Base-by-base conservation (phyloP, 345 rosid genomes). In the Mangifera indica region DNA sequence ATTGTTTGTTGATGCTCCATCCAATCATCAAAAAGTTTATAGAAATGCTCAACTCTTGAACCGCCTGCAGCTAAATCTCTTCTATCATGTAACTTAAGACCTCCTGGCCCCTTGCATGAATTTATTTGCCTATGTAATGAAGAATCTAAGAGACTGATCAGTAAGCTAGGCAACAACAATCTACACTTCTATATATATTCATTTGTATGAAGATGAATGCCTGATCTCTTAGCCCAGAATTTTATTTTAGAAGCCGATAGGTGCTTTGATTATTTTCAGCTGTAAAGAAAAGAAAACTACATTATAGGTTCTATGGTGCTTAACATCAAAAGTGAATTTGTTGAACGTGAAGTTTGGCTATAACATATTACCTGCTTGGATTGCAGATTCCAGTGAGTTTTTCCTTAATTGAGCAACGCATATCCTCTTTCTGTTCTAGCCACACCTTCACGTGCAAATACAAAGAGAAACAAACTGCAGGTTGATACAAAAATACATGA, bases 171-270 rank as follows among this genome's bases (percentile, higher is more conserved):
- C 34, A 32, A 9, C 46, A 60, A 60, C 44, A 32, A 60, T 18
- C 20, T 34, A 10, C 49, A 65, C 42, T 25, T 65, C 40, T 26
- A 46, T 48, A 12, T 34, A n/a, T n/a, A n/a, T n/a, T 0, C 15
- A 58, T 26, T 12, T 26, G 14, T 14, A 26, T 29, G 29, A 4
- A 12, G 62, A 25, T 25, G 8, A 26, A 59, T 29, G 42, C 37
- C 63, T 59, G 10, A 37, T 29, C 63, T 59, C 44, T 59, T 29
- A 29, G 42, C 25, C 70, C 49, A 29, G 46, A 66, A 66, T 49
- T 52, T 4, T 26, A 8, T 49, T 51, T 10, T 25, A 26, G 24
- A 66, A 52, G 37, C 71, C n/a, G 22, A n/a, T n/a, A 54, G 26
- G 8, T 68, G 21, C 1, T 55, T 49, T 49, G 42, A 22, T 10